Conservation (phyloP, 805 yeast genomes). For the Ogataea trehaloabstinens region DNA sequence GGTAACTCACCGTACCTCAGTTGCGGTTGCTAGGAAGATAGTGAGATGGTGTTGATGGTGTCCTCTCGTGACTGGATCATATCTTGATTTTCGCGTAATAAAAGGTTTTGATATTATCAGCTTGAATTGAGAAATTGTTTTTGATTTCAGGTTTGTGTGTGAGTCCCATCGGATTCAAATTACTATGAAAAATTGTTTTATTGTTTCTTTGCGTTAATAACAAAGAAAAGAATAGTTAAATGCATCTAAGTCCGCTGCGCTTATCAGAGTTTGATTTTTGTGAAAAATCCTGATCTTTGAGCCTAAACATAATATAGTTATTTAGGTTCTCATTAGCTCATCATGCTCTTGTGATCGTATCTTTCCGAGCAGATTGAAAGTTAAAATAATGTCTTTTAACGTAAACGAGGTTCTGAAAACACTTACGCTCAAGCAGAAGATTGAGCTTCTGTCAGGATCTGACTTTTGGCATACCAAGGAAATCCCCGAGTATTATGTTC, state of each 20-base stretch:
- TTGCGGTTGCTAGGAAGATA: too few species aligned
- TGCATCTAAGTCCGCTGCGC: not conserved
- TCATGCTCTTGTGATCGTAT: not conserved
- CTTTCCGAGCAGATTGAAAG: conserved; percentile 9
- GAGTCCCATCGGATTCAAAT: too few species aligned
- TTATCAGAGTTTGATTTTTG: not conserved
- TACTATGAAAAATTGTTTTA: too few species aligned
- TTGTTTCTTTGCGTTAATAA: too few species aligned
- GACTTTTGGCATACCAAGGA: conserved; percentile 44
- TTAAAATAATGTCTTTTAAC: conserved; percentile 5
- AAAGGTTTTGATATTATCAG: too few species aligned
- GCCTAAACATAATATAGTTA: not conserved
- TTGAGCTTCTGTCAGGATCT: conserved; percentile 27
- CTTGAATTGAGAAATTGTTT: not conserved
- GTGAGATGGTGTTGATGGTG: too few species aligned
- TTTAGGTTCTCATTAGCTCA: not conserved
- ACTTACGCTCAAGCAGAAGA: conserved; percentile 31
- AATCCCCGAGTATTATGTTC: conserved; percentile 35
- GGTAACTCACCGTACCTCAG: too few species aligned
- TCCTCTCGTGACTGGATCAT: too few species aligned
- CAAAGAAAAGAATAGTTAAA: too few species aligned
- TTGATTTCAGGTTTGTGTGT: too few species aligned
- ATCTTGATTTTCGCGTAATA: too few species aligned
- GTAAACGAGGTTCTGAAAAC: conserved; percentile 20
- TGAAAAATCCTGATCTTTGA: not conserved